Evolutionary conservation across 2,329 filamentous ascomycete species (phyloP).

Genomic region (Xylogone sp.): DNA sequence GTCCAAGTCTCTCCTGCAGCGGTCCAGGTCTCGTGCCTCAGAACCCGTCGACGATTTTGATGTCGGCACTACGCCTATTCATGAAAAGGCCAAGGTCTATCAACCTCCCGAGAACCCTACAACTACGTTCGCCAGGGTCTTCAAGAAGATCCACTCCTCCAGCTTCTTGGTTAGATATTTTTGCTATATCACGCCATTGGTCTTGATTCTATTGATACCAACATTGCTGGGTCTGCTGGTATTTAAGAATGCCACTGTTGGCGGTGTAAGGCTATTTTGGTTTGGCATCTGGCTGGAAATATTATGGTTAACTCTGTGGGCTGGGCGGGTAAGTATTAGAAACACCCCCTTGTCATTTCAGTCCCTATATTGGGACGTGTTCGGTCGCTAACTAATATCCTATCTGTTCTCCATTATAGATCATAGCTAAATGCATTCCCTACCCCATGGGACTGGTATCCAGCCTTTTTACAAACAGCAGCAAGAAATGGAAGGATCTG

Average conservation of each 20-base stretch:
- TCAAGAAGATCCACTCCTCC: conserved; percentile 62
- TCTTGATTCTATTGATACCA: conserved; percentile 62
- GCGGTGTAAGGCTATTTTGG: conserved; percentile 79
- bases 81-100: conserved; percentile 63
- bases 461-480: conserved; percentile 75
- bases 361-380: no score
- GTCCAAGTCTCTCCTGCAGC: conserved; percentile 31
- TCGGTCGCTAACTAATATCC: background rate
- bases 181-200: conserved; percentile 65
- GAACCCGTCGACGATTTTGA: conserved; percentile 57
- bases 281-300: conserved; percentile 95
- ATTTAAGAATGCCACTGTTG: conserved; percentile 58
- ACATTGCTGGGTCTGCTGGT: conserved; percentile 60
- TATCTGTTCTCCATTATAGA: conserved; percentile 28
- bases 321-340: conserved; percentile 55
- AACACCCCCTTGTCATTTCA: no score
- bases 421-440: conserved; percentile 62
- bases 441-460: conserved; percentile 59
- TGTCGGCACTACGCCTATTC: conserved; percentile 57
- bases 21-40: conserved; percentile 41
- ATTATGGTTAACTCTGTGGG: conserved; percentile 89
- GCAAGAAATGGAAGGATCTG: conserved; percentile 91
- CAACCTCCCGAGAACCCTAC: conserved; percentile 59
- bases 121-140: conserved; percentile 57
- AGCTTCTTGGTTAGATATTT: conserved; percentile 67